Percentiles rank a stretch among this genome's conserved stretches.
Evolutionary conservation across 345 rosid species (phyloP).

Genomic region (Ceriops tagal): DNA sequence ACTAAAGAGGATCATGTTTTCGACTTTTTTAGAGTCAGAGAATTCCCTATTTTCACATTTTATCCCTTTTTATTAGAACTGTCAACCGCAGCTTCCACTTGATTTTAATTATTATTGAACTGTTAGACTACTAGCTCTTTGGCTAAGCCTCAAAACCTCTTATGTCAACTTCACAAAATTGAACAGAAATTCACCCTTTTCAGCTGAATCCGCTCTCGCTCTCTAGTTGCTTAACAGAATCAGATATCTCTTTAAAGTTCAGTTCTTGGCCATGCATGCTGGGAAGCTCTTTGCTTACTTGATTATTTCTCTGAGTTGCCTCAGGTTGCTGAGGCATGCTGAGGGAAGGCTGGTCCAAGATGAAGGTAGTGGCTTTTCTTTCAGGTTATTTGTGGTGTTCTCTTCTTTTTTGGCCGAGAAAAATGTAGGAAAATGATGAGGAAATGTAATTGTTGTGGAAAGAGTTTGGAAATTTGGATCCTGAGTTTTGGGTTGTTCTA

Average conservation of each 20-base stretch:
- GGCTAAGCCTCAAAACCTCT: too few relatives aligned
- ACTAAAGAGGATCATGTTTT: too few relatives aligned
- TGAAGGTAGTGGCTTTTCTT: conserved; percentile 42
- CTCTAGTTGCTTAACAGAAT: too few relatives aligned
- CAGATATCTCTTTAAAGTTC: background rate
- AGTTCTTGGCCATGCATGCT: conserved; percentile 28
- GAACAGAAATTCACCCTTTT: too few relatives aligned
- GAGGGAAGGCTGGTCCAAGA: conserved; percentile 47
- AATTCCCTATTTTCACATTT: too few relatives aligned
- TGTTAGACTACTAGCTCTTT: too few relatives aligned
- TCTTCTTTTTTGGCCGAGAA: conserved; percentile 10
- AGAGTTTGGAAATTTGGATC: background rate
- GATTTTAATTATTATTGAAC: too few relatives aligned
- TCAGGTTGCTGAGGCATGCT: conserved; percentile 29
- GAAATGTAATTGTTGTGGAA: background rate
- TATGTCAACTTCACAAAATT: too few relatives aligned
- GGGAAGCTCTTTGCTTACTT: conserved; percentile 29
- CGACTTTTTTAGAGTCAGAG: too few relatives aligned
- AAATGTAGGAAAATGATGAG: conserved; percentile 2
- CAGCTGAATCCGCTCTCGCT: too few relatives aligned
- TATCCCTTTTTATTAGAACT: too few relatives aligned
- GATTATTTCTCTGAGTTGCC: conserved; percentile 40
- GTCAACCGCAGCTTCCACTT: too few relatives aligned
- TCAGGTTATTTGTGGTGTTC: background rate
- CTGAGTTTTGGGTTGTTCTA: background rate